Evolutionary conservation across 2,329 filamentous ascomycete species (phyloP), one percentile per base, ranked within the genome.

Genomic region (Fusarium sp.): DNA sequence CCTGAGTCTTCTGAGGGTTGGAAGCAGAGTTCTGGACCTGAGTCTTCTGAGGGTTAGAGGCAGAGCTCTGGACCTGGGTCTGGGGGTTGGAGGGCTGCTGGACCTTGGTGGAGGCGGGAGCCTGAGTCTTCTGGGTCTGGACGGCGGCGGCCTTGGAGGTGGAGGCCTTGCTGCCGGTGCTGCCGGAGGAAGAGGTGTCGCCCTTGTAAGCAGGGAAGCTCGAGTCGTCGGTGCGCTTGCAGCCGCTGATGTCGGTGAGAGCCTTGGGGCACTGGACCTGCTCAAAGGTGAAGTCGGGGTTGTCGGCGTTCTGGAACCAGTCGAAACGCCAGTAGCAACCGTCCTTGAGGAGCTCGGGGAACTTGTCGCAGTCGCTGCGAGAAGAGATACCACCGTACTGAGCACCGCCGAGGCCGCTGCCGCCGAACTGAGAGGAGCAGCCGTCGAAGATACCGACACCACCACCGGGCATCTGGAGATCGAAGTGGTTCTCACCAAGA

Each of bases 321-420:
- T 91, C 88, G 78, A 91, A 92, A 69, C 90, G 88, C 88, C 90
- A 92, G 79, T 87, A 83, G 82, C 90, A 92, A 10, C 90, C 90
- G 11, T 81, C 83, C 83, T 89, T 87, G 61, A 92, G 84, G 40
- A 84, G 82, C 40, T 79, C 81, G 0, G 90, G 90, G 81, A 90
- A 88, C 61, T 80, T 78, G 69, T 85, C 82, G 81, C 90, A 92
- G 35, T 88, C 85, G 60, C 82, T 81, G 64, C 86, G 83, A 60
- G 85, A 85, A 22, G 82, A 81, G 71, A 91, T 84, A 58, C 90
- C 90, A 56, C 90, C 90, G 80, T 91, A 92, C 67, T 85, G 86
- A 63, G 86, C 85, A 69, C 90, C 90, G 57, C 88, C 89, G 9
- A 81, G 80, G 15, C 76, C 54, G 60, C 58, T 72, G 27, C 70